Percentiles rank a stretch among this genome's conserved stretches.
Conservation (phyloP, 139 green algal genomes). For the Dunaliella sp. region DNA sequence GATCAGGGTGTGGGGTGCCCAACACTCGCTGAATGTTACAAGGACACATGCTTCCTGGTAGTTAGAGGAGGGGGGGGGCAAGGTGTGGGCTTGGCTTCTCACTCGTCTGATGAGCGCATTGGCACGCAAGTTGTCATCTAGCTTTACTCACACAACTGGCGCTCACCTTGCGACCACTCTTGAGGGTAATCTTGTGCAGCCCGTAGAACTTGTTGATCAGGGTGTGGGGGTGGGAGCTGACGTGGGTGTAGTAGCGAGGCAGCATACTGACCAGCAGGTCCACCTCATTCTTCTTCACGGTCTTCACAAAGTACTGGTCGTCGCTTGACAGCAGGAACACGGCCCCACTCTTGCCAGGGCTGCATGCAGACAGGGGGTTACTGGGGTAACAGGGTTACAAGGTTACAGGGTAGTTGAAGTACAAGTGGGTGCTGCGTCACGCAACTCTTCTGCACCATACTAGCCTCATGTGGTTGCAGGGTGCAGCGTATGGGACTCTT, state of each 20-base stretch:
- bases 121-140: background rate
- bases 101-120: no score
- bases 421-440: no score
- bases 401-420: no score
- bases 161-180: background rate
- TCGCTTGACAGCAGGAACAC: constrained; percentile 47
- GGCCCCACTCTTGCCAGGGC: constrained; percentile 72
- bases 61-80: no score
- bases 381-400: no score
- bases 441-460: no score
- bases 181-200: constrained; percentile 68
- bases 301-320: constrained; percentile 62
- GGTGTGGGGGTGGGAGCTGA: constrained; percentile 68
- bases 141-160: no score
- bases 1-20: constrained; percentile 79
- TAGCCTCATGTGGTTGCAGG: no score
- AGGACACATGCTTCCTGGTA: no score
- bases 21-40: no score
- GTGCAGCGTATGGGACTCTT: no score
- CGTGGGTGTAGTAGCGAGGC: constrained; percentile 71
- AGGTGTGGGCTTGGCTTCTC: no score
- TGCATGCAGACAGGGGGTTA: background rate
- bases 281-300: constrained; percentile 37
- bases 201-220: constrained; percentile 88
- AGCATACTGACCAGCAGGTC: constrained; percentile 65